phyloP scores from a whole-genome alignment of 345 rosid species.

The Jatropha curcas region DNA sequence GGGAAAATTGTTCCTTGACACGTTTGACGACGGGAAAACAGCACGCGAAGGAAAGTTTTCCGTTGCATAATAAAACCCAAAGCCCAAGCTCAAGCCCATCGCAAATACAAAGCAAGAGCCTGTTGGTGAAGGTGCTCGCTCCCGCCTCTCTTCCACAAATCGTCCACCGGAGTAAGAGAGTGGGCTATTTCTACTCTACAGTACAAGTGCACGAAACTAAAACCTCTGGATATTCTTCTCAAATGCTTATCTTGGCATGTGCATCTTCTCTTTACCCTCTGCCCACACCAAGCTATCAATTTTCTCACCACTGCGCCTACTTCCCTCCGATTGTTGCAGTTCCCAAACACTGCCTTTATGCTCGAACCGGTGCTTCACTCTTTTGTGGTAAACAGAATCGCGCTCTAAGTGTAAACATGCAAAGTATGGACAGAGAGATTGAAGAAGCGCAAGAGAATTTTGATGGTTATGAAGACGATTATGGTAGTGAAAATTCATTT shows the following conservation, averaged over 20 bases:
- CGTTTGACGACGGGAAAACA: no score
- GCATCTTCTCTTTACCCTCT: not conserved
- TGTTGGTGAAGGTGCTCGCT: no score
- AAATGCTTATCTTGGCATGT: slow-evolving; percentile 10
- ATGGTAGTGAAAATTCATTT: slow-evolving; percentile 17
- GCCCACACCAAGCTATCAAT: not conserved
- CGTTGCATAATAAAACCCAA: no score
- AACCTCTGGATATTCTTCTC: no score
- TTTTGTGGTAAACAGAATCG: not conserved
- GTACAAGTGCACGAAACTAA: no score
- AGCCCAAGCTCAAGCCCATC: no score
- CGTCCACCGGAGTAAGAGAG: no score
- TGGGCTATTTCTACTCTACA: no score
- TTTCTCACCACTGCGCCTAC: not conserved
- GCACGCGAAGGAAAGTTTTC: no score
- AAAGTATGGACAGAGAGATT: not conserved
- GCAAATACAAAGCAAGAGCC: no score
- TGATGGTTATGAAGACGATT: not conserved
- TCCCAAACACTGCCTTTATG: not conserved
- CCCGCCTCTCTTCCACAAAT: no score
- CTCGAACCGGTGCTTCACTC: not conserved
- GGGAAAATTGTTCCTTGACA: no score
- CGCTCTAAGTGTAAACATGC: not conserved
- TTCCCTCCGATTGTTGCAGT: not conserved
- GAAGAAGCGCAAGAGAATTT: not conserved